Base-by-base conservation (phyloP, 2,329 filamentous ascomycete species). In the Graphilbum fragrans region DNA sequence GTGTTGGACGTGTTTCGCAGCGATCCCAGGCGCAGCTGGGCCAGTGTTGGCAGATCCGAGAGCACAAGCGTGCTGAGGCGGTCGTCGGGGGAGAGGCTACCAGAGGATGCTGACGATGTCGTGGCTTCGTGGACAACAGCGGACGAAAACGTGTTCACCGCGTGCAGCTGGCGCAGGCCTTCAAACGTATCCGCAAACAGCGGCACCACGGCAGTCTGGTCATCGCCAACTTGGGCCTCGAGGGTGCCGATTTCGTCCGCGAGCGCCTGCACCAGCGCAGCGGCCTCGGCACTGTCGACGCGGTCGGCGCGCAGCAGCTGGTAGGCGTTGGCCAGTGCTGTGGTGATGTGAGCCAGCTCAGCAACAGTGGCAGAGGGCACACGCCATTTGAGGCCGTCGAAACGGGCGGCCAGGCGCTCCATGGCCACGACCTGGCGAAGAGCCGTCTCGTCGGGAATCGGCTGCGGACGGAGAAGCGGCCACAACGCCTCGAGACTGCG, bases 401-500 rank as follows among this genome's bases (percentile, higher is more conserved):
- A 82, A 38, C 74, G 65, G 2, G 56, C 56, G 2, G 74, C 76
- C 5, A 83, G 62, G 11, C 61, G 60, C 47, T 78, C 70, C 50
- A 82, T 62, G 31, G 69, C 62, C 12, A 64, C 46, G 7, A 71
- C 61, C 29, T 65, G 66, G 22, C 65, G 57, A 34, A 78, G 58
- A 0, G 65, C 61, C 4, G 54, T 51, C 20, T 61, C 56, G 17
- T 67, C 65, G 2, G 66, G 59, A 19, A 79, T 65, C 5, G 76
- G 69, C 11, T 64, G 57, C 1, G 87, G 85, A 41, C 82, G 74
- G 53, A 93, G 74, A 2, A 66, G 53, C 34, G 74, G 72, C 90
- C 88, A 94, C 5, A 94, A 67, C 9, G 64, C 58, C 54, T 92
- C 83, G 83, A 93, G 92, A 49, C 77, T 80, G 12, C 87, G 64